These are phyloP conservation scores for Oryza brachyantha DNA, from an alignment of 176 grass and related monocot genomes.

Conservation along the genomic window DNA sequence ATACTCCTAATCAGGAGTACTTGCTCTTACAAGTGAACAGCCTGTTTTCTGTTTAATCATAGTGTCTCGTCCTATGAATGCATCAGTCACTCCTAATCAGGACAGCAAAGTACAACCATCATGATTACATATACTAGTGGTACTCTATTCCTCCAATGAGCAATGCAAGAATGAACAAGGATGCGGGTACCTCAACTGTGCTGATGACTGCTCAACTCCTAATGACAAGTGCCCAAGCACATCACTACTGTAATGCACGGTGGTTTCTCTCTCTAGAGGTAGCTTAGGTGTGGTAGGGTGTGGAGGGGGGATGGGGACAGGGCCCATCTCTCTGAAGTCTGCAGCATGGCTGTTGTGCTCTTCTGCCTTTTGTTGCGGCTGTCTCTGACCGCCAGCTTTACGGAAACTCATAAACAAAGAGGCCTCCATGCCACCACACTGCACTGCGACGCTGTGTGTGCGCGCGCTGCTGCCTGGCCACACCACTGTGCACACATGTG, in stretches of 20 bases:
- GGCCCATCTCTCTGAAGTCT: constrained; percentile 47
- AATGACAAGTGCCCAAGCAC: neutral
- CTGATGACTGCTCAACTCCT: neutral
- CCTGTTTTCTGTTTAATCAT: neutral
- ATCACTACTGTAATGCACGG: neutral
- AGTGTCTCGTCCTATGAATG: neutral
- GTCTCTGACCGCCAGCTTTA: constrained; percentile 62
- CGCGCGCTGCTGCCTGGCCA: neutral
- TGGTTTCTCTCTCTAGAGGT: constrained; percentile 21
- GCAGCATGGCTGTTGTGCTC: constrained; percentile 63
- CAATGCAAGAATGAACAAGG: neutral
- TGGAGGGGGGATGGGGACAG: constrained; percentile 8
- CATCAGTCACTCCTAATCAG: neutral
- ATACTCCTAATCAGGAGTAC: no score
- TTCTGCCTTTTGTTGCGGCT: constrained; percentile 72
- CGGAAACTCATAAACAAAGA: constrained; percentile 86
- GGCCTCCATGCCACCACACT: neutral
- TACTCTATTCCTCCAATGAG: no score
- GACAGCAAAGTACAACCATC: neutral
- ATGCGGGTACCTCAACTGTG: neutral
- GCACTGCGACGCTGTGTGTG: neutral
- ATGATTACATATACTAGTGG: neutral
- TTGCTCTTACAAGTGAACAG: neutral
- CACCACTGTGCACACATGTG: constrained; percentile 29
- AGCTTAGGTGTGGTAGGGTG: neutral